These are phyloP conservation scores for Sanghuangporus weigelae DNA, from an alignment of 1,284 basidiomycete species.

Conservation along the genomic window DNA sequence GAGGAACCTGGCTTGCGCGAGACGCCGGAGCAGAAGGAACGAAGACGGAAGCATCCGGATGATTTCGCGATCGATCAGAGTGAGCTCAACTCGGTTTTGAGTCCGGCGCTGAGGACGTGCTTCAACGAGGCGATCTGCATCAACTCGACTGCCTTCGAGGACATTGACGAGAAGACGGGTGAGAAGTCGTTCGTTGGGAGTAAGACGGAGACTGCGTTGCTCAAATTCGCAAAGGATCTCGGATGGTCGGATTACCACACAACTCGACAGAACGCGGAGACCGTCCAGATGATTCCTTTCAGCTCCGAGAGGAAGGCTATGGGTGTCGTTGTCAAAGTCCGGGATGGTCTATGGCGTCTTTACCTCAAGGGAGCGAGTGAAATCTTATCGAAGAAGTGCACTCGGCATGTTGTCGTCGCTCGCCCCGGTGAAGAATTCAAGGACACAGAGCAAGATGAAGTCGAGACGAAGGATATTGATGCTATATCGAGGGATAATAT, in stretches of 20 bases:
- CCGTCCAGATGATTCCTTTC: slow-evolving; percentile 93
- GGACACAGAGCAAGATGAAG: slow-evolving; percentile 28
- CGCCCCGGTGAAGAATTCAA: slow-evolving; percentile 28
- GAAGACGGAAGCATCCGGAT: slow-evolving; percentile 26
- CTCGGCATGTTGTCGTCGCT: slow-evolving; percentile 64
- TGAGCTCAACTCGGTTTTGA: slow-evolving; percentile 61
- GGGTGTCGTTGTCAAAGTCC: slow-evolving; percentile 79
- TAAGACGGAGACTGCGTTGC: slow-evolving; percentile 94
- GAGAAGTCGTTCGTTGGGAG: slow-evolving; percentile 78
- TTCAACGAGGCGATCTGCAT: slow-evolving; percentile 87
- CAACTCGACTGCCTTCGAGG: slow-evolving; percentile 97
- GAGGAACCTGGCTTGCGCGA: slow-evolving; percentile 32
- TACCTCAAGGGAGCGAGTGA: slow-evolving; percentile 95
- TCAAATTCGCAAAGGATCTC: slow-evolving; percentile 86
- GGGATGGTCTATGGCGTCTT: slow-evolving; percentile 60
- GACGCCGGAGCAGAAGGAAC: slow-evolving; percentile 18
- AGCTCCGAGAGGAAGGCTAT: slow-evolving; percentile 94
- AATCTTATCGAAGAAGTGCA: slow-evolving; percentile 79
- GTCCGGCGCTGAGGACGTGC: slow-evolving; percentile 57
- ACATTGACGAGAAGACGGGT: slow-evolving; percentile 62
- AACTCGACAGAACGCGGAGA: slow-evolving; percentile 59
- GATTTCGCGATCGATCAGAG: slow-evolving; percentile 87
- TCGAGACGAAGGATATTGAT: slow-evolving; percentile 62
- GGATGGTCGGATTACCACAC: slow-evolving; percentile 76
- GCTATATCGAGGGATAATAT: slow-evolving; percentile 73